Evolutionary conservation across 2,329 filamentous ascomycete species (phyloP).

Genomic region (Graphium sp.): DNA sequence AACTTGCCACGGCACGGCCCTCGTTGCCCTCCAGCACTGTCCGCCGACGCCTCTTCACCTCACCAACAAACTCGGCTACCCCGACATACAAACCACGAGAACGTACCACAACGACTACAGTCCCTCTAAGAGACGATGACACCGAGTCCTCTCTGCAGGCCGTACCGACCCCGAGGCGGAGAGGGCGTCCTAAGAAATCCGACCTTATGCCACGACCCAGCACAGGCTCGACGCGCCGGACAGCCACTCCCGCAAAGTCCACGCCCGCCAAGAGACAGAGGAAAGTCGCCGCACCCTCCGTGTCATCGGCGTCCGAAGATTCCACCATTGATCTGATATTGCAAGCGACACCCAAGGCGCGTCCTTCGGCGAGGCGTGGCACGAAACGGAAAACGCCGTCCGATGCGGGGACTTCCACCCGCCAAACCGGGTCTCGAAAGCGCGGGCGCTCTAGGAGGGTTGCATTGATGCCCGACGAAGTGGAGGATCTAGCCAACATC

Average conservation of each 20-base stretch:
- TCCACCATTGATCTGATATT: too few relatives aligned
- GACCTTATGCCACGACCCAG: constrained; percentile 33
- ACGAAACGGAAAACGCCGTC: too few relatives aligned
- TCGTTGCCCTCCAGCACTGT: constrained; percentile 14
- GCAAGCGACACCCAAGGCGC: too few relatives aligned
- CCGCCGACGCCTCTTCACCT: constrained; percentile 23
- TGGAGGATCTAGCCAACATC: too few relatives aligned
- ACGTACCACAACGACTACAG: constrained; percentile 26
- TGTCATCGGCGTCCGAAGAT: too few relatives aligned
- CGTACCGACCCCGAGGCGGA: constrained; percentile 20
- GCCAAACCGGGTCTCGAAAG: too few relatives aligned
- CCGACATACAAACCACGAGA: constrained; percentile 17
- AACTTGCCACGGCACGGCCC: constrained; percentile 13
- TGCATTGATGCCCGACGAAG: too few relatives aligned
- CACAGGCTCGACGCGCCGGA: constrained; percentile 23
- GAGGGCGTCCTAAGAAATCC: constrained; percentile 28
- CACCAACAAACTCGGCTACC: constrained; percentile 17
- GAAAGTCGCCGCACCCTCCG: constrained; percentile 13
- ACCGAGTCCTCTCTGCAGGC: constrained; percentile 10
- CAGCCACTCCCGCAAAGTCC: constrained; percentile 24
- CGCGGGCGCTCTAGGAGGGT: too few relatives aligned
- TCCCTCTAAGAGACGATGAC: constrained; percentile 32
- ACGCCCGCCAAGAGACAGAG: constrained; percentile 15
- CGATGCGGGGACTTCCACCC: too few relatives aligned
- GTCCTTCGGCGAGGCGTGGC: too few relatives aligned